Base-by-base conservation (phyloP, 352 stramenopile species). In the Pythium monospermum region DNA sequence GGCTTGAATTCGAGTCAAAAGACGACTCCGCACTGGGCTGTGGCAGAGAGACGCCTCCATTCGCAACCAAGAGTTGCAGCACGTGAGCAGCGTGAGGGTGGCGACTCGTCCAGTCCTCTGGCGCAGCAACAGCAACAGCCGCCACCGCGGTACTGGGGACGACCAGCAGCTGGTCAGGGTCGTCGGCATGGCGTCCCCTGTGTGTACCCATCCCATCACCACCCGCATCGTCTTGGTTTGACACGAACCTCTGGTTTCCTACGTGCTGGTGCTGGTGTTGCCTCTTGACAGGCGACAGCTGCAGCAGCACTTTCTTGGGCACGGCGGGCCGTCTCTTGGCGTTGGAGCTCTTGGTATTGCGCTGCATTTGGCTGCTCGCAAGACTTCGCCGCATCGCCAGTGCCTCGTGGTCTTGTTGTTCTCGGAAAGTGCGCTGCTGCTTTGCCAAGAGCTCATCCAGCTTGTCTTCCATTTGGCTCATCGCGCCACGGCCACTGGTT, bases 11-110 rank as follows among this genome's bases (percentile, higher is more conserved):
- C 7, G 30, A 35, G 4, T 15, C 27, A 19, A 52, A 45, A 4
- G 56, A 19, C 0, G 46, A 33, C n/a, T 56, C 46, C n/a, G 27
- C 55, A 58, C 27, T 19, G 37, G 43, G n/a, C 42, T 21, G 6
- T 10, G 36, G 11, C 15, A 15, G 1, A n/a, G n/a, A n/a, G 3
- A 18, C 13, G 5, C 48, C 51, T 8, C 51, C 50, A 12, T 25
- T 48, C n/a, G 40, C 42, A 0, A 27, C 25, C 13, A 85, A 57
- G 4, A 57, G 21, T 46, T 80, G 69, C 21, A 85, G 48, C 22
- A 71, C 60, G 4, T 74, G 62, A 13, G 53, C 51, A 16, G 83
- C 71, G 23, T 85, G 68, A 16, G 71, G 70, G 44, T 83, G 74
- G 5, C 64, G 69, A 6, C 60, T 36, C 16, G 65, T 59, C 22